These are phyloP conservation scores for Solanum etuberosum DNA, from an alignment of 257 asterid genomes.

Conservation along the genomic window DNA sequence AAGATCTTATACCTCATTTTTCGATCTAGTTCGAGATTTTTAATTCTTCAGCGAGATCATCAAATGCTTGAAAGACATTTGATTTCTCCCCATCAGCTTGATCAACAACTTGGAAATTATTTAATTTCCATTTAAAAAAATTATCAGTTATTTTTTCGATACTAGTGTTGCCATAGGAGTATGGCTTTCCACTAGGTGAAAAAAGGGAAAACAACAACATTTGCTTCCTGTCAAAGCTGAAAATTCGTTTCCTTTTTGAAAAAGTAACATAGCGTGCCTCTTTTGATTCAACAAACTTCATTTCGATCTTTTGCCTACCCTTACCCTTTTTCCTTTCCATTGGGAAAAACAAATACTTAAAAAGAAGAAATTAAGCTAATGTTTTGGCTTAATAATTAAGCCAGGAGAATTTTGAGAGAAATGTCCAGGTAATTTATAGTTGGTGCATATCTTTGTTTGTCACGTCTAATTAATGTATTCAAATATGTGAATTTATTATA, in stretches of 20 bases:
- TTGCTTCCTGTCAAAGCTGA: not conserved
- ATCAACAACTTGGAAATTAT: not conserved
- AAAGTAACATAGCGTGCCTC: not conserved
- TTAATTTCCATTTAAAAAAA: not conserved
- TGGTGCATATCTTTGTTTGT: not conserved
- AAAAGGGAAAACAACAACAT: not conserved
- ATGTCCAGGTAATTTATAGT: not conserved
- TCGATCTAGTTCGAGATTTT: not conserved
- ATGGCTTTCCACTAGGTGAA: not conserved
- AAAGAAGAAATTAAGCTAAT: not conserved
- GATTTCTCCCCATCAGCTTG: not conserved
- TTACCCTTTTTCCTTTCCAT: not conserved
- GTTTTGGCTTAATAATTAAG: not conserved
- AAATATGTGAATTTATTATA: not conserved
- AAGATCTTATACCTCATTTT: not conserved
- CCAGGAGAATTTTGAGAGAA: not conserved
- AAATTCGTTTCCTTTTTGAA: not conserved
- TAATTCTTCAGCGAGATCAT: not conserved
- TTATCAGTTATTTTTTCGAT: not conserved
- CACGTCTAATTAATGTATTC: not conserved
- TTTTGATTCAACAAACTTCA: not conserved
- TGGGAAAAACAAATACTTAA: not conserved
- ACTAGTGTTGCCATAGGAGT: not conserved
- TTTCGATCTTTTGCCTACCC: not conserved
- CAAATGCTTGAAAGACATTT: not conserved